Base-by-base conservation (phyloP, 1,284 basidiomycete genomes). In the Polyporus tsugae region DNA sequence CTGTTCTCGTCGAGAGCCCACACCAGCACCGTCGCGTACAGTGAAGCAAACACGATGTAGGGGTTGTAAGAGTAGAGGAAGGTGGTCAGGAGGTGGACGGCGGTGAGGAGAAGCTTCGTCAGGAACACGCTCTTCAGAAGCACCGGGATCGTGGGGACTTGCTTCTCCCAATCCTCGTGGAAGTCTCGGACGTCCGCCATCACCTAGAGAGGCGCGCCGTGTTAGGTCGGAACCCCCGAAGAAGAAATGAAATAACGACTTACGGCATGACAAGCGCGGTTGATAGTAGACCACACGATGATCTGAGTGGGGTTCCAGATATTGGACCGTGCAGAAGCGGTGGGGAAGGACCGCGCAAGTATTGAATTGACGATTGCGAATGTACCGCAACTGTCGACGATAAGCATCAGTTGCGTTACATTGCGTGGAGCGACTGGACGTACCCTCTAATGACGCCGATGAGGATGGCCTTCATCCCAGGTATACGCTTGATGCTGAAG, bases 171-270 rank as follows among this genome's bases (percentile, higher is more conserved):
- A 55, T 71, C 70, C 36, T 66, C 67, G 35, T 65, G 44, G 63
- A 66, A 71, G 60, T 71, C 70, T 9, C 70, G 67, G 22, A 71
- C 65, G 62, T 71, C 70, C 17, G 67, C 70, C 67, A 71, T 71
- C 10, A 71, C 66, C 70, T 71, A 62, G 6, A 25, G 44, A 38
- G 57, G 63, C 25, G 55, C 29, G n/a, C 25, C 25, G 2, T 38
- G 52, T 64, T n/a, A 64, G 63, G 29, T 52, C 36, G 62, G 15
- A 66, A 53, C 33, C 2, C 44, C 25, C 17, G 25, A 15, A 19
- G 39, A 39, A 38, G 19, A 17, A 29, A 57, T 13, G 11, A 6
- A 15, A 38, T 17, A 39, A 29, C 29, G 60, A 63, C 69, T 44
- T 65, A 70, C 69, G 22, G 69, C 69, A 63, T 70, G 69, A 36